Evolutionary conservation across 139 green algal species (phyloP).

Genomic region (Chlamydomonas asymmetrica): DNA sequence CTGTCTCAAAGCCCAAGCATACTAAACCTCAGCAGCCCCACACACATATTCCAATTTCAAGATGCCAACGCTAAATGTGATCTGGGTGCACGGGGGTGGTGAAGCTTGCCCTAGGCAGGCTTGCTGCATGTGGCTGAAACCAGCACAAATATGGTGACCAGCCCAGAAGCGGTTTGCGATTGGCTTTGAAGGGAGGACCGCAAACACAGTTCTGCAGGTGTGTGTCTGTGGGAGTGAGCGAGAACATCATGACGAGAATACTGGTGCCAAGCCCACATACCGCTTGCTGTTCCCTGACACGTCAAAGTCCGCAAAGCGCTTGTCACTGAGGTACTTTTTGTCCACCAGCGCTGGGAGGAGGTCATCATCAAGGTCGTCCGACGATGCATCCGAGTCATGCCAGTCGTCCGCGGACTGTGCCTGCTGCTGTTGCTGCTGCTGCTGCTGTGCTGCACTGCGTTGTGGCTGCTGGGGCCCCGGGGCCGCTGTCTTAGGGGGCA

Average conservation of each 20-base stretch:
- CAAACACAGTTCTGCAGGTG: not conserved
- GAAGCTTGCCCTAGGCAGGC: not conserved
- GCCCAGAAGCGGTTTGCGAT: not conserved
- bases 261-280: not conserved
- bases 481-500: too few relatives aligned
- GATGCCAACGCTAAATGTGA: too few relatives aligned
- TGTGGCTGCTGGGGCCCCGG: too few relatives aligned
- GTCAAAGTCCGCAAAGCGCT: slow-evolving; percentile 26
- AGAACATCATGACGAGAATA: not conserved
- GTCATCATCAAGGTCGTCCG: slow-evolving; percentile 7
- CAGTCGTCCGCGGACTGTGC: too few relatives aligned
- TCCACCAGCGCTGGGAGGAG: slow-evolving; percentile 10
- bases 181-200: too few relatives aligned
- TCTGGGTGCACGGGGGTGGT: not conserved
- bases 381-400: too few relatives aligned
- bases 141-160: not conserved
- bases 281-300: slow-evolving; percentile 33
- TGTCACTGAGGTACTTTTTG: slow-evolving; percentile 31
- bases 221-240: not conserved
- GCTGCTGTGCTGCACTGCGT: too few relatives aligned
- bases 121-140: not conserved
- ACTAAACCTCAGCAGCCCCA: too few relatives aligned
- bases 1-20: too few relatives aligned
- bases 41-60: too few relatives aligned
- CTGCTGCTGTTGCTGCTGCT: too few relatives aligned